phyloP scores from a whole-genome alignment of 2,329 filamentous ascomycete species.

The Lachnellula occidentalis region DNA sequence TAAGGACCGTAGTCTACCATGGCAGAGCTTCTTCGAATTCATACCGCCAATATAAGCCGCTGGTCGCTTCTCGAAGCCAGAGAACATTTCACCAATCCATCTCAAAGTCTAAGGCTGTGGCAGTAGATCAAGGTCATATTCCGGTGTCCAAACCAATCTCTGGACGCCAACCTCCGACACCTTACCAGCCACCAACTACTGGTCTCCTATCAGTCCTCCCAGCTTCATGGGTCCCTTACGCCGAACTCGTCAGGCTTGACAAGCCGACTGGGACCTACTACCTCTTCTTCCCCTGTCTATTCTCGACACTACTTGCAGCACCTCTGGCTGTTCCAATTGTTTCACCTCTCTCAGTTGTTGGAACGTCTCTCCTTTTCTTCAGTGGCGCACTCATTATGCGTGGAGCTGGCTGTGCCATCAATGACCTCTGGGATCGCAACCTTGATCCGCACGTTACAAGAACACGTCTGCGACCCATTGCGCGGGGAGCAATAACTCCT shows the following conservation, averaged over 20 bases:
- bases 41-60: not conserved
- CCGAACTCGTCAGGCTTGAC: conserved; percentile 73
- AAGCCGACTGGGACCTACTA: conserved; percentile 80
- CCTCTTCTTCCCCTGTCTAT: conserved; percentile 79
- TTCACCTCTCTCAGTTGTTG: conserved; percentile 53
- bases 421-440: conserved; percentile 85
- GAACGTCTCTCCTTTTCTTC: conserved; percentile 65
- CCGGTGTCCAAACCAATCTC: not conserved
- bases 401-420: conserved; percentile 81
- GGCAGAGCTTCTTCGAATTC: not conserved
- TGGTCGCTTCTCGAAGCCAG: not conserved
- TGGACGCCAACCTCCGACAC: not conserved
- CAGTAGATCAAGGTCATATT: not conserved
- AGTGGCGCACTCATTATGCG: conserved; percentile 79
- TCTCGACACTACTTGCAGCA: conserved; percentile 76
- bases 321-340: conserved; percentile 59
- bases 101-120: not conserved
- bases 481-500: conserved; percentile 69
- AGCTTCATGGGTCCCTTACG: conserved; percentile 68
- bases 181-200: conserved; percentile 62
- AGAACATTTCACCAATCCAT: not conserved
- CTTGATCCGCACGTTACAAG: conserved; percentile 75
- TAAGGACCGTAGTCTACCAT: not conserved
- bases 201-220: conserved; percentile 69
- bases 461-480: conserved; percentile 74